Conservation (phyloP, 306 rosid genomes). For the Carpinus fangiana region DNA sequence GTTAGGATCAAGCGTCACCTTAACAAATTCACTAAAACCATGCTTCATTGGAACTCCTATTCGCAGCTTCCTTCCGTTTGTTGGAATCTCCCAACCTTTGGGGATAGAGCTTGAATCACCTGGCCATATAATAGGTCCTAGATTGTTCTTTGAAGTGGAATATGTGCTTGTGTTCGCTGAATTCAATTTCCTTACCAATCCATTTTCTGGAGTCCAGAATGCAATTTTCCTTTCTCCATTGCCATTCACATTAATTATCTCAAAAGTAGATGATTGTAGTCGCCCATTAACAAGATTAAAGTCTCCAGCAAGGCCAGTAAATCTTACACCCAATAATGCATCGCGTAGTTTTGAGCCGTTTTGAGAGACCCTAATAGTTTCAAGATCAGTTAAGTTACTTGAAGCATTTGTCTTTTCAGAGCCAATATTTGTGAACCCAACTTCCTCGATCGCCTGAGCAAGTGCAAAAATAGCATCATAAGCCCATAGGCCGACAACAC, state of each 20-base stretch:
- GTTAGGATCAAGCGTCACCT: background rate
- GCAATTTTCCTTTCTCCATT: constrained; percentile 43
- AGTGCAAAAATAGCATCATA: constrained; percentile 59
- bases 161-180: background rate
- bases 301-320: constrained; percentile 25
- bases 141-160: constrained; percentile 23
- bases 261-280: constrained; percentile 17
- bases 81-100: constrained; percentile 54
- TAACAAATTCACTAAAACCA: constrained; percentile 35
- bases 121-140: constrained; percentile 51
- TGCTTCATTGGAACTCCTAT: constrained; percentile 39
- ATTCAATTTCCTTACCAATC: constrained; percentile 32
- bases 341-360: constrained; percentile 39
- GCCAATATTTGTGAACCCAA: constrained; percentile 8
- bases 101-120: constrained; percentile 44
- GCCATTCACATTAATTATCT: constrained; percentile 43
- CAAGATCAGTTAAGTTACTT: constrained; percentile 38
- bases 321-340: constrained; percentile 17
- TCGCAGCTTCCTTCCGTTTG: constrained; percentile 39
- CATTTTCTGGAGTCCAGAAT: constrained; percentile 46
- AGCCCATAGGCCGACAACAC: constrained; percentile 56
- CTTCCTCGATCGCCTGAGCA: constrained; percentile 57
- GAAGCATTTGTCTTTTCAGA: constrained; percentile 12
- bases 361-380: constrained; percentile 31
- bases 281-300: constrained; percentile 24